A percentile compares a stretch with the other conserved stretches of the same genome.
Conservation (phyloP, 2,329 filamentous ascomycete genomes). For the Arthrobotrys megalospora region DNA sequence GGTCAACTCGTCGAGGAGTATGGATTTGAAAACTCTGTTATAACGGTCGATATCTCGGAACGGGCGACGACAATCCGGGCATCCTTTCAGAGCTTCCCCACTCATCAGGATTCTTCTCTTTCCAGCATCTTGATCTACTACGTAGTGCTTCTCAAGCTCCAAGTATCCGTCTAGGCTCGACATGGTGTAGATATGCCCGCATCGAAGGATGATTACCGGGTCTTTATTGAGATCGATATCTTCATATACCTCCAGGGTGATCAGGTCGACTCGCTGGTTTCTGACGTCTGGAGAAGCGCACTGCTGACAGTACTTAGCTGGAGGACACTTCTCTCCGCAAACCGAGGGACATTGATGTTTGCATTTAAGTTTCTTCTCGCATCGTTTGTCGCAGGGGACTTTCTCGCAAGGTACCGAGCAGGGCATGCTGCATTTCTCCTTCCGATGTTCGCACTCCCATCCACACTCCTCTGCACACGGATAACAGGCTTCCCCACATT, state of each 20-base stretch:
- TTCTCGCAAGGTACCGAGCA: constrained; percentile 79
- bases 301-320: constrained; percentile 72
- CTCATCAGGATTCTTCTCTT: constrained; percentile 27
- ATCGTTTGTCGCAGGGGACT: constrained; percentile 76
- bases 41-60: constrained; percentile 75
- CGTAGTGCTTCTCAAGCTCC: constrained; percentile 68
- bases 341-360: constrained; percentile 77
- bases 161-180: constrained; percentile 76
- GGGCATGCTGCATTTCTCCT: constrained; percentile 69
- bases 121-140: constrained; percentile 5
- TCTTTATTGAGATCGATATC: constrained; percentile 72
- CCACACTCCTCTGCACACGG: constrained; percentile 75
- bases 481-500: constrained; percentile 74
- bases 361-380: constrained; percentile 72
- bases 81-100: constrained; percentile 68
- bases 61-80: constrained; percentile 75
- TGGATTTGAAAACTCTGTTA: constrained; percentile 74
- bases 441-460: constrained; percentile 73
- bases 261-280: constrained; percentile 72
- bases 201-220: constrained; percentile 76
- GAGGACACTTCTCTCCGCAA: constrained; percentile 77
- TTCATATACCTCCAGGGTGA: constrained; percentile 67
- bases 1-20: constrained; percentile 75
- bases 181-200: constrained; percentile 76
- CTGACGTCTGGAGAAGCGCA: constrained; percentile 71